Evolutionary conservation across 2,329 filamentous ascomycete species (phyloP).

Genomic region (Aureobasidium sp.): DNA sequence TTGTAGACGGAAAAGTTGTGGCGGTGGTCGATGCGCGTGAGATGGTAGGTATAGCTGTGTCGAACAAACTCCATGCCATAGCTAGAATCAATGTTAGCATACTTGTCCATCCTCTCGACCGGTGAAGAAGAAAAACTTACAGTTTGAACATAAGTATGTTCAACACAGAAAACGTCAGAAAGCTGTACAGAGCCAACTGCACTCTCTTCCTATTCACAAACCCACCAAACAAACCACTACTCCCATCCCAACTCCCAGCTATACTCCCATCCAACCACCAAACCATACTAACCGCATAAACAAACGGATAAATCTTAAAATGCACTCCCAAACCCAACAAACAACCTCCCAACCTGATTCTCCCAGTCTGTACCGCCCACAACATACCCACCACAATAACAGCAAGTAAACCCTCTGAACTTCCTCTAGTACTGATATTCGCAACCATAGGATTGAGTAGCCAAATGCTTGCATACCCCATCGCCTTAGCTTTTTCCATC

Average conservation of each 20-base stretch:
- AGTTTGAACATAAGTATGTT: slow-evolving; percentile 72
- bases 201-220: slow-evolving; percentile 37
- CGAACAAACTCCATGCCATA: slow-evolving; percentile 76
- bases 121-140: slow-evolving; percentile 38
- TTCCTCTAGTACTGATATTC: slow-evolving; percentile 89
- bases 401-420: slow-evolving; percentile 82
- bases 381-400: slow-evolving; percentile 75
- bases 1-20: slow-evolving; percentile 99
- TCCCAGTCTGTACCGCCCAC: slow-evolving; percentile 65
- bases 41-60: slow-evolving; percentile 88
- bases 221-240: background rate
- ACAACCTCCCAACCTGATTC: slow-evolving; percentile 58
- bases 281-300: slow-evolving; percentile 75
- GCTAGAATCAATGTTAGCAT: slow-evolving; percentile 28
- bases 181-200: slow-evolving; percentile 53
- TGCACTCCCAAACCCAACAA: slow-evolving; percentile 80
- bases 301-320: slow-evolving; percentile 98
- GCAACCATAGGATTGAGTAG: slow-evolving; percentile 97
- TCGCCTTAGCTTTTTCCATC: slow-evolving; percentile 43
- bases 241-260: slow-evolving; percentile 2
- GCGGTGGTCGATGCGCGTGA: slow-evolving; percentile 87
- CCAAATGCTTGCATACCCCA: slow-evolving; percentile 81
- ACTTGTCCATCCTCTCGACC: too few species aligned
- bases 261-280: slow-evolving; percentile 67
- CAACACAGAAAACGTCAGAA: slow-evolving; percentile 63